Conservation (phyloP, 2,329 filamentous ascomycete genomes). For the Pestalotiopsis sp. region DNA sequence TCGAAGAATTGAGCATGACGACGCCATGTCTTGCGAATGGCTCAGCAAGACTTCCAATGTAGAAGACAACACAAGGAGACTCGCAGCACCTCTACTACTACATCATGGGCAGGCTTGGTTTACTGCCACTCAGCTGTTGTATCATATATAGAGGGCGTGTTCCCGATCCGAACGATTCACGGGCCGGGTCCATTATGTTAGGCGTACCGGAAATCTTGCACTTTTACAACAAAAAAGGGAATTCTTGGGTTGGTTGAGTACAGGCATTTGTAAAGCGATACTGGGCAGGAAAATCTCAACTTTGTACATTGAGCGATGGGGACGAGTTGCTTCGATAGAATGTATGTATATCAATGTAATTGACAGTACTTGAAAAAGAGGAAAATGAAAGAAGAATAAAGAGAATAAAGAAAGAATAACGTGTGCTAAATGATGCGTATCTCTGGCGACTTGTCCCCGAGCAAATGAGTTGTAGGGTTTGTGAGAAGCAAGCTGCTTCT, state of each 20-base stretch:
- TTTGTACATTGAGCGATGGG: constrained; percentile 1
- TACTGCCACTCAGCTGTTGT: neutral
- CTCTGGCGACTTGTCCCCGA: no score
- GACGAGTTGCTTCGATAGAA: neutral
- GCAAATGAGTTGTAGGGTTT: no score
- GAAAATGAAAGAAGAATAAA: neutral
- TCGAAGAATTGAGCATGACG: neutral
- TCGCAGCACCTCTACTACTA: neutral
- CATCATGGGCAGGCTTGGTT: neutral
- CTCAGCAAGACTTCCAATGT: neutral
- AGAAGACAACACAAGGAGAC: neutral
- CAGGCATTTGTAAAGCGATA: constrained; percentile 1
- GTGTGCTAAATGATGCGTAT: no score
- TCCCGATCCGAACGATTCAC: neutral
- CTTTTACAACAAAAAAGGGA: neutral
- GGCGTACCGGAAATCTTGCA: neutral
- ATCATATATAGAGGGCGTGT: neutral
- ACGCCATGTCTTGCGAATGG: neutral
- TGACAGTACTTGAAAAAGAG: neutral
- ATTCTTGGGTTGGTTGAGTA: neutral
- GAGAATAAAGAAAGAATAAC: neutral
- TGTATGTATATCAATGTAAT: neutral
- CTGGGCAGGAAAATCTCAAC: constrained; percentile 6
- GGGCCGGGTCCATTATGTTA: neutral
- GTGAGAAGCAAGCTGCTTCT: no score